Evolutionary conservation across 768 basidiomycete genomes (phyloP), one percentile per base, ranked within the genome.

Genomic region (Exsudoporus frostii): DNA sequence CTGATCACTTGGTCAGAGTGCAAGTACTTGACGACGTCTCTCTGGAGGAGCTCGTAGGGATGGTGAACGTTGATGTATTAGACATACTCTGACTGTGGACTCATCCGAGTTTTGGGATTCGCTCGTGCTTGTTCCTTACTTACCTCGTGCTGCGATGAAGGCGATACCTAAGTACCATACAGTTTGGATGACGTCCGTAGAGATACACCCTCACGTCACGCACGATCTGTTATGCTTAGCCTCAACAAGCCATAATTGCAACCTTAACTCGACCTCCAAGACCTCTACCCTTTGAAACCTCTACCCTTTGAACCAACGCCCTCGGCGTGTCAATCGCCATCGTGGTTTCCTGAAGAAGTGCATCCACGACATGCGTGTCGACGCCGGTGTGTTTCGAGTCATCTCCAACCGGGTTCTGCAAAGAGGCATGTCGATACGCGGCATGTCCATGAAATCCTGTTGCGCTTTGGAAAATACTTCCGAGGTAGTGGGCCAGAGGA

Each of bases 201-300:
- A 66, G 17, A 30, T 53, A 63, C 19, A 58, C 46, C 36, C 47
- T 52, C 56, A 65, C 48, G 7, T 58, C 56, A 0, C 42, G 47
- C 46, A 60, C 54, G n/a, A 62, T 48, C 51, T 40, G 50, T 1
- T 49, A 56, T 11, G 56, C 58, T 33, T 39, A 40, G 50, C 48
- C 32, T 65, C 61, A 1, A 58, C 57, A 3, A 36, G 45, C 17
- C 51, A 52, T 9, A 66, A 30, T 9, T 56, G 56, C 25, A 52
- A 13, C 51, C 50, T 54, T 14, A 61, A 20, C 2, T 32, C 46
- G 17, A 55, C 59, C 43, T 68, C 69, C 33, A 68, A 46, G 7
- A 48, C 45, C 32, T 55, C 62, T 10, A 71, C 67, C 9, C 65
- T 54, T 41, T 66, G n/a, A n/a, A n/a, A n/a, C n/a, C n/a, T n/a